Percentiles rank a stretch among this genome's conserved stretches.
Evolutionary conservation across 345 rosid genomes (phyloP).

Genomic region (Salix exigua): DNA sequence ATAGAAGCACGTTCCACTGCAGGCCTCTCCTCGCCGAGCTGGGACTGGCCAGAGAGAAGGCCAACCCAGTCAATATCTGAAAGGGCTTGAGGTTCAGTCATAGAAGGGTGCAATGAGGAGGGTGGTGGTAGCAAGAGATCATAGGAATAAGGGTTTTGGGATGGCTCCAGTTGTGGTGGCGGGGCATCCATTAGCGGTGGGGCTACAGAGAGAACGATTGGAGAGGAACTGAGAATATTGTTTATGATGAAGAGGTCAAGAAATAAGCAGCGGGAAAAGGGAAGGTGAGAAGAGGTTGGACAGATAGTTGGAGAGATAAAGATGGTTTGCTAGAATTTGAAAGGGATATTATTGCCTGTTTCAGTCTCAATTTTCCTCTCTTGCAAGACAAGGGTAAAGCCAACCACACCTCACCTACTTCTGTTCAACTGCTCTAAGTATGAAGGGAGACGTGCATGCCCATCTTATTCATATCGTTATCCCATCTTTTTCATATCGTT

Average conservation of each 20-base stretch:
- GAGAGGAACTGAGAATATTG: conserved; percentile 25
- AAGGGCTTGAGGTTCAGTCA: conserved; percentile 17
- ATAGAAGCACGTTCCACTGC: conserved; percentile 13
- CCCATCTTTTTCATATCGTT: conserved; percentile 30
- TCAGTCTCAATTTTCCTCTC: conserved; percentile 1
- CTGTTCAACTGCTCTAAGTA: conserved; percentile 55
- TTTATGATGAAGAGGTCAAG: neutral
- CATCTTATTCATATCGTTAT: conserved; percentile 8
- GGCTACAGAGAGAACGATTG: conserved; percentile 10
- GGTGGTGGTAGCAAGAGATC: conserved; percentile 26
- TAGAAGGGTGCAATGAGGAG: conserved; percentile 21
- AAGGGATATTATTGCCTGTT: neutral
- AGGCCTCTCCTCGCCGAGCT: conserved; percentile 15
- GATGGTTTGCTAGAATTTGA: conserved; percentile 8
- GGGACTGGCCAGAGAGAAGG: conserved; percentile 39
- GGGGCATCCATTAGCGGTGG: conserved; percentile 22
- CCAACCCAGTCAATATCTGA: conserved; percentile 48
- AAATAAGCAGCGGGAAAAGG: neutral
- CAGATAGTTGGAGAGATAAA: conserved; percentile 11
- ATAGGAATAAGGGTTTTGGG: conserved; percentile 19
- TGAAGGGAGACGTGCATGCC: conserved; percentile 33
- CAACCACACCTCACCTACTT: conserved; percentile 63
- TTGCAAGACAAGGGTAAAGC: conserved; percentile 32
- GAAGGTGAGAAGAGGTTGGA: conserved; percentile 49
- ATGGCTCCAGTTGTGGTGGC: conserved; percentile 18